A percentile compares a stretch with the other conserved stretches of the same genome.
phyloP scores from a whole-genome alignment of 2,329 filamentous ascomycete genomes.

The Monosporascus sp. region DNA sequence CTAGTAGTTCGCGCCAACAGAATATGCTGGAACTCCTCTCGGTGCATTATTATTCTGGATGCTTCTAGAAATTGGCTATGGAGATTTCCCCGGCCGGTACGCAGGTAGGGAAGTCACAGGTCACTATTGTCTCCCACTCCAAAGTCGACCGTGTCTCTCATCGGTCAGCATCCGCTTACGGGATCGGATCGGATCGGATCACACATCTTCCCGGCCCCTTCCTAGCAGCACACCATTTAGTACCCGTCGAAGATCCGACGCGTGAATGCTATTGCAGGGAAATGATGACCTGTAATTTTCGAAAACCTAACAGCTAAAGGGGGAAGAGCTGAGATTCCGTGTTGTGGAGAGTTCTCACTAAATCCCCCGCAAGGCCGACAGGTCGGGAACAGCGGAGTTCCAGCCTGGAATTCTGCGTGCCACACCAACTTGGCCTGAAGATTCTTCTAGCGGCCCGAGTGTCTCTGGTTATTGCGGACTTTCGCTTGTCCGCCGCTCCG shows the following conservation, averaged over 20 bases:
- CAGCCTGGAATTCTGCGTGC: neutral
- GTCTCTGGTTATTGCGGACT: neutral
- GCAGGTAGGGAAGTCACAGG: neutral
- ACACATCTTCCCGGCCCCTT: neutral
- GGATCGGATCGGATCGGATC: too few species aligned
- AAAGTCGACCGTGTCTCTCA: neutral
- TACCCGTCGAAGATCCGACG: too few species aligned
- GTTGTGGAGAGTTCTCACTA: too few species aligned
- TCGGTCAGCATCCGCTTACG: too few species aligned
- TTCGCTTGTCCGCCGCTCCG: neutral
- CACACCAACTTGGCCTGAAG: neutral
- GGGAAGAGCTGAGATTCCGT: too few species aligned
- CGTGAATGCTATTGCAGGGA: too few species aligned
- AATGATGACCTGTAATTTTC: too few species aligned
- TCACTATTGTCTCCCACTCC: neutral
- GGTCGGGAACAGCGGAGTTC: too few species aligned
- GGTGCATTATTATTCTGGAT: neutral
- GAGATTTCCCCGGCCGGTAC: neutral
- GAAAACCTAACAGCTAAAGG: too few species aligned
- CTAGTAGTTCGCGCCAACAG: neutral
- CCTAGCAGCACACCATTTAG: neutral
- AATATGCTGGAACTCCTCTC: neutral
- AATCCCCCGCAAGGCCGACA: too few species aligned
- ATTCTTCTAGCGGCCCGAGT: neutral
- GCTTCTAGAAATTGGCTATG: neutral